These are phyloP conservation scores for Paraphaeosphaeria sporulosa DNA, from an alignment of 2,329 filamentous ascomycete species.

Conservation along the genomic window DNA sequence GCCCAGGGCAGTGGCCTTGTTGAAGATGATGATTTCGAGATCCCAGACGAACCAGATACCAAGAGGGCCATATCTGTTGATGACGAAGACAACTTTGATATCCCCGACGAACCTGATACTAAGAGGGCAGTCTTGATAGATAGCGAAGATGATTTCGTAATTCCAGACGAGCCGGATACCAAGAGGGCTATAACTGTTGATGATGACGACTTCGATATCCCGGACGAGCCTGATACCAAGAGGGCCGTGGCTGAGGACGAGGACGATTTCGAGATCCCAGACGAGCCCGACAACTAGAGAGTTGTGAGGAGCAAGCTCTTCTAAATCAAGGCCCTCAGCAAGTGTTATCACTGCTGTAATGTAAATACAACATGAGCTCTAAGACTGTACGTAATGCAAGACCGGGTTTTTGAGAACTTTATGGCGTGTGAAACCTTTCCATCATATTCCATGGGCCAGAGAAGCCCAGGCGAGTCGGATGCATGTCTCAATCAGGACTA, in stretches of 20 bases:
- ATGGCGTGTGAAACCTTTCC: background rate
- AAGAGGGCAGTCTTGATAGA: background rate
- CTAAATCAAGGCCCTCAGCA: background rate
- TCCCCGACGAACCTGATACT: background rate
- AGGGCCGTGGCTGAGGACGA: background rate
- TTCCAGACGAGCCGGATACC: background rate
- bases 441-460: background rate
- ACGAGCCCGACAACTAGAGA: background rate
- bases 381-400: background rate
- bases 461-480: too few relatives aligned
- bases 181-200: background rate
- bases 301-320: background rate
- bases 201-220: background rate
- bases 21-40: too few relatives aligned
- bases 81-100: background rate
- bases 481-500: too few relatives aligned
- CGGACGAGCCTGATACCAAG: background rate
- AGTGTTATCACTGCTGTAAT: background rate
- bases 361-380: background rate
- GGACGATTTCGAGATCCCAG: background rate
- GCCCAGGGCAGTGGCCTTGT: too few relatives aligned
- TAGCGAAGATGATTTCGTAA: background rate
- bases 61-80: background rate
- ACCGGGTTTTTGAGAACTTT: rapidly evolving
- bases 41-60: background rate